These are phyloP conservation scores for Aphanomyces euteiches DNA, from an alignment of 352 stramenopile genomes.

Conservation along the genomic window DNA sequence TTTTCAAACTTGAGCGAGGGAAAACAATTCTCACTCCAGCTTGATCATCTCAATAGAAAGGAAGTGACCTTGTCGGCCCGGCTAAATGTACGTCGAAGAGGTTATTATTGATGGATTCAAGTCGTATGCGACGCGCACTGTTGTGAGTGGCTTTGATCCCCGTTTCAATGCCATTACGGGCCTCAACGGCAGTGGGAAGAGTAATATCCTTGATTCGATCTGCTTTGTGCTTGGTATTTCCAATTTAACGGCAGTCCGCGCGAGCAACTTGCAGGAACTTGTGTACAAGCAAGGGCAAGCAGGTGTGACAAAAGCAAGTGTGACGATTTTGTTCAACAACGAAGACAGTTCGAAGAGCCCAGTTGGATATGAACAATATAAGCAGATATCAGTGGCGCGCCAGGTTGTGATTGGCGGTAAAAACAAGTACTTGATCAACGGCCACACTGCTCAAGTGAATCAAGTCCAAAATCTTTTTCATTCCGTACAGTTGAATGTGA, in stretches of 20 bases:
- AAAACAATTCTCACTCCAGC: background rate
- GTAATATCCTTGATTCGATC: conserved; percentile 99
- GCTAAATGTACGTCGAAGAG: conserved; percentile 97
- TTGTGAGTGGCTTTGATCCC: conserved; percentile 98
- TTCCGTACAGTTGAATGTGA: conserved; percentile 99
- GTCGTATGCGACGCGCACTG: conserved; percentile 98
- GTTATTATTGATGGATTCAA: conserved; percentile 99
- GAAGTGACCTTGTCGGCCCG: too few species aligned
- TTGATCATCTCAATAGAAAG: too few species aligned
- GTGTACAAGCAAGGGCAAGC: conserved; percentile 99
- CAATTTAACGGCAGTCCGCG: conserved; percentile 98
- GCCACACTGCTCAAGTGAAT: conserved; percentile 93
- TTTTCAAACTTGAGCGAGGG: conserved; percentile 1
- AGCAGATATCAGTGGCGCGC: conserved; percentile 98
- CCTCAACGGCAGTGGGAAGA: conserved; percentile 99
- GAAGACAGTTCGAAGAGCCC: conserved; percentile 88
- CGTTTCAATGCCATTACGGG: conserved; percentile 99
- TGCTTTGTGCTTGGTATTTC: conserved; percentile 99
- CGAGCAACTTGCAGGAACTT: conserved; percentile 98
- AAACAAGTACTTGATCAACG: conserved; percentile 99
- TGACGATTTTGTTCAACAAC: conserved; percentile 99
- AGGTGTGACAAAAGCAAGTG: conserved; percentile 97
- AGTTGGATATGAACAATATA: conserved; percentile 96
- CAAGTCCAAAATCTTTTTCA: conserved; percentile 99
- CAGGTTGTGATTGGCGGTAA: conserved; percentile 98